Conservation (phyloP, 2,329 filamentous ascomycete species). For the Epichloe sp. region DNA sequence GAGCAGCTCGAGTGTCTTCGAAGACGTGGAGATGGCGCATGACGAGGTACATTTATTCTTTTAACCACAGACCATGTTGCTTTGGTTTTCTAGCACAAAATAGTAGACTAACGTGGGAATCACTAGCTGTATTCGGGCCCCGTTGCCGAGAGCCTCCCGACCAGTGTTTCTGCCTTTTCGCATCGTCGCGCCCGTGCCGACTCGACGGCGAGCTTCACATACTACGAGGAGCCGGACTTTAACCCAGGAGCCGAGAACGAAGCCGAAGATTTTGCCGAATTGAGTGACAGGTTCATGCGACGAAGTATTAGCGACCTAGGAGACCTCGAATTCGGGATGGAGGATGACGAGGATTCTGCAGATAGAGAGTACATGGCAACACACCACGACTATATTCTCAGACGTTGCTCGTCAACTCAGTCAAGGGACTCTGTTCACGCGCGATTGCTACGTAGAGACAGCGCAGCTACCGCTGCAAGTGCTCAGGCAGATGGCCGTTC, state of each 20-base stretch:
- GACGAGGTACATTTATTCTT: slow-evolving; percentile 49
- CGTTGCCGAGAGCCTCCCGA: slow-evolving; percentile 90
- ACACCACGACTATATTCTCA: slow-evolving; percentile 35
- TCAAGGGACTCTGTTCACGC: slow-evolving; percentile 44
- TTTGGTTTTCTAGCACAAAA: not conserved
- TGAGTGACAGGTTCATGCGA: slow-evolving; percentile 14
- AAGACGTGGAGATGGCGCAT: slow-evolving; percentile 97
- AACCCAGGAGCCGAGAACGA: slow-evolving; percentile 15
- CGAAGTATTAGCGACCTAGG: slow-evolving; percentile 25
- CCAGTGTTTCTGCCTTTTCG: slow-evolving; percentile 80
- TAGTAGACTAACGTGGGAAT: not conserved
- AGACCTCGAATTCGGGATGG: slow-evolving; percentile 27
- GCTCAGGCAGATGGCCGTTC: slow-evolving; percentile 48
- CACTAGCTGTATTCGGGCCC: slow-evolving; percentile 74
- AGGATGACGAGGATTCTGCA: slow-evolving; percentile 25
- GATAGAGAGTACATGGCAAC: slow-evolving; percentile 28
- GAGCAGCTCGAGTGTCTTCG: slow-evolving; percentile 70
- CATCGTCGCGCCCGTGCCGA: slow-evolving; percentile 71
- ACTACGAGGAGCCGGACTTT: slow-evolving; percentile 51
- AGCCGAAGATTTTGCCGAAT: slow-evolving; percentile 17
- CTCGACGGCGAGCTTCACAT: slow-evolving; percentile 80
- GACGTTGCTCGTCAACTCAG: slow-evolving; percentile 48
- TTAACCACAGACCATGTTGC: no score
- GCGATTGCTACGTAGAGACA: slow-evolving; percentile 60
- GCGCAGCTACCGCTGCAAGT: slow-evolving; percentile 54